Evolutionary conservation across 2,329 filamentous ascomycete species (phyloP).

Genomic region (Venturiaceae sp.): DNA sequence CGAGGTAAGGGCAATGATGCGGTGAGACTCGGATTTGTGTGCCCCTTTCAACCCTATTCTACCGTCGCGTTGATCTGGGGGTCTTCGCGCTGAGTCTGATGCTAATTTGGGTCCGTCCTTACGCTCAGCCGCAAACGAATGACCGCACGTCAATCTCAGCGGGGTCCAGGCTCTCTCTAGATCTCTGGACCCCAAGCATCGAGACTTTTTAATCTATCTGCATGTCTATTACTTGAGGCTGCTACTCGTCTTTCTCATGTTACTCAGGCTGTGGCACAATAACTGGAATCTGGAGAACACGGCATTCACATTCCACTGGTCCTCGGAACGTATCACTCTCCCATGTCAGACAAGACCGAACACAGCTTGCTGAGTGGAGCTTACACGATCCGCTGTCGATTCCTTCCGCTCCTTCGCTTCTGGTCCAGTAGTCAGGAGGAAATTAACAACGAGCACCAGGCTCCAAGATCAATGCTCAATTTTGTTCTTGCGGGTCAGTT

Average conservation of each 20-base stretch:
- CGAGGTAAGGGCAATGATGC: neutral
- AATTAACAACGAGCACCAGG: neutral
- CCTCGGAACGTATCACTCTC: neutral
- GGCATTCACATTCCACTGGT: neutral
- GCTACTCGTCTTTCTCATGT: neutral
- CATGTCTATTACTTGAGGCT: neutral
- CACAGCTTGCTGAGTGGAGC: neutral
- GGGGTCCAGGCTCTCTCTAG: neutral
- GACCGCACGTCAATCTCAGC: neutral
- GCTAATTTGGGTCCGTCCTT: neutral
- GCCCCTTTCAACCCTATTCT: too few relatives aligned
- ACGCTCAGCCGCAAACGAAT: neutral
- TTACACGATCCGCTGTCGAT: neutral
- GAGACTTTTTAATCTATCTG: neutral
- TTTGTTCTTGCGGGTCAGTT: neutral
- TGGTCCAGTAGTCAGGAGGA: neutral
- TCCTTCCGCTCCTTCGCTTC: neutral
- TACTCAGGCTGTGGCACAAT: neutral
- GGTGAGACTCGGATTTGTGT: too few relatives aligned
- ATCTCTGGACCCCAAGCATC: neutral
- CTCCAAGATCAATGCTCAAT: neutral
- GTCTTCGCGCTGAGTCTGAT: neutral
- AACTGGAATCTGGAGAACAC: neutral
- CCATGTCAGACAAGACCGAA: neutral
- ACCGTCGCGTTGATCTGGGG: neutral